A percentile compares a stretch with the other conserved stretches of the same genome.
These are phyloP conservation scores for Xerocomus nothofagi DNA, from an alignment of 1,284 basidiomycete species.

Conservation along the genomic window DNA sequence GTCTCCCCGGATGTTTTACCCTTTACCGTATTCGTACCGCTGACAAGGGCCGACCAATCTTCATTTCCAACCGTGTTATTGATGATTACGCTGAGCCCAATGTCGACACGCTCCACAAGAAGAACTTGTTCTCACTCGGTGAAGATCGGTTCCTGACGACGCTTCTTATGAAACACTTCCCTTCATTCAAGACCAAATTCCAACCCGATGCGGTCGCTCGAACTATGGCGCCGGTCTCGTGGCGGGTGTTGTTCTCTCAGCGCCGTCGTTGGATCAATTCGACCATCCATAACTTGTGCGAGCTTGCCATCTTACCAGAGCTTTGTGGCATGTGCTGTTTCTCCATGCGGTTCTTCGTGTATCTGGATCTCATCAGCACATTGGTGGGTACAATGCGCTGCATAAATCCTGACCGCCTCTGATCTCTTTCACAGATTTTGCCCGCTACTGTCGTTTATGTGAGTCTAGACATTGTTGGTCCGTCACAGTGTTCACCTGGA, in stretches of 20 bases:
- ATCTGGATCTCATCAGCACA: conserved; percentile 91
- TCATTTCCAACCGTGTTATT: conserved; percentile 96
- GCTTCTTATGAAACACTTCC: conserved; percentile 96
- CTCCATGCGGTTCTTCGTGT: conserved; percentile 98
- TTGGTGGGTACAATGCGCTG: conserved; percentile 53
- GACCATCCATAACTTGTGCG: conserved; percentile 95
- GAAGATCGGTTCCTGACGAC: conserved; percentile 68
- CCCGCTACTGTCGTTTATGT: conserved; percentile 94
- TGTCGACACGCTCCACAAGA: conserved; percentile 93
- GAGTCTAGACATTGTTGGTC: conserved; percentile 34
- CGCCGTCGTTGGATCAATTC: conserved; percentile 99
- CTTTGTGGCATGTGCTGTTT: conserved; percentile 97
- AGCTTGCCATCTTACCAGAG: conserved; percentile 88
- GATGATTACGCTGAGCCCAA: conserved; percentile 95
- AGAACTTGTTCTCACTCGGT: conserved; percentile 89
- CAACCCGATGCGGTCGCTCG: conserved; percentile 84
- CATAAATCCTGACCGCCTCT: conserved; percentile 2
- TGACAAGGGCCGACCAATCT: conserved; percentile 95
- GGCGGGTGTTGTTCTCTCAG: conserved; percentile 90
- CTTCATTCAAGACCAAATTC: conserved; percentile 96
- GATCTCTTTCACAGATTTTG: conserved; percentile 60
- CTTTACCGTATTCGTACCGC: conserved; percentile 46
- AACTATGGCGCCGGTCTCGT: conserved; percentile 90
- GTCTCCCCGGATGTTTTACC: conserved; percentile 35
- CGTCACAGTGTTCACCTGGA: conserved; percentile 8